Evolutionary conservation across 2,329 filamentous ascomycete genomes (phyloP), one percentile per base, ranked within the genome.

Genomic region (Alternaria alternata): DNA sequence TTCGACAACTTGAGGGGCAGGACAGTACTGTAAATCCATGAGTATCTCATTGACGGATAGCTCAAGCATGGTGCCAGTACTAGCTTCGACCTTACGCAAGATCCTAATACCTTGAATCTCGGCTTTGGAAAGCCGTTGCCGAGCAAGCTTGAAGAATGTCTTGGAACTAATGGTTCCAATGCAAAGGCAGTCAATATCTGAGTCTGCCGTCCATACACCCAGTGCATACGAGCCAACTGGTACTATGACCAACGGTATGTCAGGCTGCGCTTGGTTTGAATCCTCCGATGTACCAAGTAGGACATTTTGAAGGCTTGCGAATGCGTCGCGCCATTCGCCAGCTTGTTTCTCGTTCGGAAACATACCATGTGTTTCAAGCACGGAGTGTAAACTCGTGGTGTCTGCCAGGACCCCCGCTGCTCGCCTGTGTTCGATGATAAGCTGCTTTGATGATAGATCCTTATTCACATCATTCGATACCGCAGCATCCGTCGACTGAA

Each of bases 221-320:
- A 91, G 78, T 3, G 85, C 86, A 67, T 88, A 90, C 0, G 89
- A 91, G 0, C 89, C 89, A n/a, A 90, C 87, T 0, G 88, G 82
- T 6, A 87, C 81, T 7, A 91, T 69, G 1, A 88, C 78, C 38
- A 89, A 77, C 1, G 82, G 72, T 41, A 75, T 69, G 8, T 71
- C 67, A 2, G 69, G 60, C 3, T 42, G 43, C 24, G 12, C 54
- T 32, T 56, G 43, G 4, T 64, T 44, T 5, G 65, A 34, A 28
- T 51, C 55, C 22, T 42, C 49, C 1, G 67, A 68, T 14, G 7
- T 73, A 60, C 43, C 84, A 78, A 46, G 80, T 63, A 44, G 86
- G 64, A 34, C 81, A 69, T 73, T 63, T 57, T 82, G 81, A 3
- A 89, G 74, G 0, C 85, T 60, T 5, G 70, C 65, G 5, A 89